phyloP scores from a whole-genome alignment of 2,329 filamentous ascomycete species.

The Colletotrichum tropicicola region DNA sequence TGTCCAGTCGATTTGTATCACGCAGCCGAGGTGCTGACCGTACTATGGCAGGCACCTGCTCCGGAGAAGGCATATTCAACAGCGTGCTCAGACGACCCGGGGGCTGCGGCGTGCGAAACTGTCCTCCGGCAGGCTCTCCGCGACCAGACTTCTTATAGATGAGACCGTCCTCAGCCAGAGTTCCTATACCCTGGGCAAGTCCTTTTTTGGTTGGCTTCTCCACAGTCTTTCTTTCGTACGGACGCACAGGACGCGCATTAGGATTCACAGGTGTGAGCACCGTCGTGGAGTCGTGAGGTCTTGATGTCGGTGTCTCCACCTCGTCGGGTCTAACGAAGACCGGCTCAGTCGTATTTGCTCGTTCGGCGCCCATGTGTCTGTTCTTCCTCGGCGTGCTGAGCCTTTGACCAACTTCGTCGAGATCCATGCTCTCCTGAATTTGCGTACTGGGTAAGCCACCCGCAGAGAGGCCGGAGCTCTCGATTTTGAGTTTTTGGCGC shows the following conservation, averaged over 20 bases:
- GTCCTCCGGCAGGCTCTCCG: slow-evolving; percentile 23
- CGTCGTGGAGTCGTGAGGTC: slow-evolving; percentile 33
- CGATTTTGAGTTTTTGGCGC: slow-evolving; percentile 51
- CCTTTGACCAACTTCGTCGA: slow-evolving; percentile 58
- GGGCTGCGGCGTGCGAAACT: slow-evolving; percentile 25
- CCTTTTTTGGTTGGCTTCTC: slow-evolving; percentile 33
- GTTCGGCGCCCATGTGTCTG: background rate
- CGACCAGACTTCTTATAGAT: slow-evolving; percentile 32
- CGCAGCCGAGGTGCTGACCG: slow-evolving; percentile 36
- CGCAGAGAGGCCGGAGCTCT: slow-evolving; percentile 45
- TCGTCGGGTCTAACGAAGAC: slow-evolving; percentile 20
- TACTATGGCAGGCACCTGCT: slow-evolving; percentile 35
- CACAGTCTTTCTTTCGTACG: slow-evolving; percentile 33
- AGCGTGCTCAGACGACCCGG: slow-evolving; percentile 44
- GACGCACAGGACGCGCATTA: slow-evolving; percentile 39
- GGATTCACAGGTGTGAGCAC: slow-evolving; percentile 48
- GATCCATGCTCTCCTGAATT: slow-evolving; percentile 64
- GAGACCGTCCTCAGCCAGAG: slow-evolving; percentile 59
- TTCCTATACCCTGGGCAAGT: slow-evolving; percentile 47
- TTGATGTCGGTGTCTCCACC: slow-evolving; percentile 31
- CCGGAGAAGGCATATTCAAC: slow-evolving; percentile 40
- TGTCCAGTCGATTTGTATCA: slow-evolving; percentile 23
- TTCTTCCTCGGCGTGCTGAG: slow-evolving; percentile 54
- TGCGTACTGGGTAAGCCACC: slow-evolving; percentile 35
- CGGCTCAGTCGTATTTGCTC: background rate